Evolutionary conservation across 1,139 yeast species (phyloP), one percentile per base, ranked within the genome.

Genomic region (Taiozyma sp.): DNA sequence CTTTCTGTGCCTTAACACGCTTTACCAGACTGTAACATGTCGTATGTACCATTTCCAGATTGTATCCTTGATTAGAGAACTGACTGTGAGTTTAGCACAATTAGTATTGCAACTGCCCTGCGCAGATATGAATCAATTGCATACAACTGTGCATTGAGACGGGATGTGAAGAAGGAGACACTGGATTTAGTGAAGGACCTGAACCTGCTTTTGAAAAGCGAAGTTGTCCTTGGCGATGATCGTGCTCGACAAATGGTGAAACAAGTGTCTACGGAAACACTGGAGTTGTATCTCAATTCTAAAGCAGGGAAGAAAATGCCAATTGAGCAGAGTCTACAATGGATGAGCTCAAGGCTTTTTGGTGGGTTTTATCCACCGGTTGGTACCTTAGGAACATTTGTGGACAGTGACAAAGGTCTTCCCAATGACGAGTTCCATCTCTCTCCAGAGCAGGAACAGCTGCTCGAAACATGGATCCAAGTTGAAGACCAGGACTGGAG

Each of bases 401-500:
- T 37, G 14, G 24, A 37, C n/a, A 19, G 24, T 4, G 14, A 37
- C 4, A 14, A 37, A 37, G n/a, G 24, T 19, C 7, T 37, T 7
- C 41, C 21, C 24, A 37, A 21, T 10, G 58, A 50, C 46, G 46
- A 41, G 29, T 46, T 51, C 14, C 48, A 30, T 34, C 37, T 46
- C n/a, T 55, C 55, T 4, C 30, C 21, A 30, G 42, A 32, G 10
- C 63, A 47, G 10, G 34, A 37, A 22, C 43, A n/a, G 37, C 44
- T 44, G 34, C 44, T 68, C 41, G 56, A 57, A 51, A 45, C n/a
- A 47, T 62, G 47, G 58, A 21, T 3, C 43, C 50, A 22, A 51
- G 43, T 41, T 14, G 42, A 46, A 6, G 24, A 72, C 29, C 56
- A 24, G 34, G 53, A 39, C 48, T 59, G 59, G 63, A 24, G 65